Evolutionary conservation across 192 early-diverging fungal genomes (phyloP), one percentile per base, ranked within the genome.

Genomic region (Mortierella claussenii): DNA sequence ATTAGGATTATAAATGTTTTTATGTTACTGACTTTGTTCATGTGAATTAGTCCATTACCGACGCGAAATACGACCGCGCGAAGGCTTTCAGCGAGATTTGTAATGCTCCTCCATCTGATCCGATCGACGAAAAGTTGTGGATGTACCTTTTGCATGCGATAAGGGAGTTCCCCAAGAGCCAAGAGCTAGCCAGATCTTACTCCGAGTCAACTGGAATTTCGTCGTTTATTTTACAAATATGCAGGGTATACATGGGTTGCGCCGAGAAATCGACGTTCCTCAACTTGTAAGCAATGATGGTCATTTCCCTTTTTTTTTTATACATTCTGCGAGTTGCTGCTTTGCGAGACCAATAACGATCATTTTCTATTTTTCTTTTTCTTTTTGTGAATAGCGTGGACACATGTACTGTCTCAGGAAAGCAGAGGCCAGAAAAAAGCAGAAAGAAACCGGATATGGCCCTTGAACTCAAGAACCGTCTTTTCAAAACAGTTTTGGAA

Each of bases 201-300:
- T 62, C 54, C 3, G 60, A 64, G 54, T 57, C 48, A 28, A 71
- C 69, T 27, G 9, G 37, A 1, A 64, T 73, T 34, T 73, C 60
- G 1, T 64, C 69, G 23, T 73, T 59, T 37, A 73, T 64, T 26
- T 37, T 64, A 46, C 69, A 54, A 36, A 43, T 73, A 8, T 73
- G 69, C 53, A 71, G 60, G n/a, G 60, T 58, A 15, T 71, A 63
- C 31, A 69, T 69, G 51, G 30, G 52, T 32, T 57, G 50, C 26
- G 53, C 68, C 23, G 15, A 26, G 3, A 21, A 63, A 33, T 57
- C 54, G 50, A 55, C 51, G 9, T 37, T 59, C 55, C 58, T 73
- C 46, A 64, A 73, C 69, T 73, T 73, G 57, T 73, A 73, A 64
- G 40, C 10, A 36, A 64, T 55, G 56, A 33, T 34, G 30, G 23